Evolutionary conservation across 2,329 filamentous ascomycete genomes (phyloP), one percentile per base, ranked within the genome.

Genomic region (Sporothrix curviconia): DNA sequence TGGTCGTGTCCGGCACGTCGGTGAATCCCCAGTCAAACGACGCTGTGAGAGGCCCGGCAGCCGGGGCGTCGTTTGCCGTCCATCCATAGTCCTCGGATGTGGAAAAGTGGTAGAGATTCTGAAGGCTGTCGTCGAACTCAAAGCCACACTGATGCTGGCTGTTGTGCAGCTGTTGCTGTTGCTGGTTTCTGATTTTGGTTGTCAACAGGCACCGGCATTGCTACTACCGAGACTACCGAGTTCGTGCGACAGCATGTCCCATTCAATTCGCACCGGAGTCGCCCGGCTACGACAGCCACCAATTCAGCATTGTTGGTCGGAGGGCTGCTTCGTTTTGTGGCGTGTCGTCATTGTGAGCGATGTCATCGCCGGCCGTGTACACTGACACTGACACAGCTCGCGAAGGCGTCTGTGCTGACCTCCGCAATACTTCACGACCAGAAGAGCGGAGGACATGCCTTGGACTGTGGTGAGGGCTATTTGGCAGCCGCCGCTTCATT

Each of bases 1-100:
- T 52, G 49, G 40, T 36, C 8, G 36, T 40, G 22, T 52, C 49
- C 2, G 30, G 4, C 11, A 37, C 46, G n/a, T 52, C 49, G 5
- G 49, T 52, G 24, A 52, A 52, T 7, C 49, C 49, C 49, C 49
- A 52, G 34, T 52, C 49, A 28, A 52, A 52, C 24, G 42, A n/a
- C 7, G 14, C 42, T 30, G 42, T n/a, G n/a, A n/a, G n/a, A n/a
- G n/a, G n/a, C n/a, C n/a, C 42, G 5, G 25, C 42, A 14, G 9
- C 12, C 22, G 42, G 36, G 4, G 34, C 30, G 17, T 36, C 46
- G 11, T 22, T 24, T 3, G 46, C 46, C 25, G 46, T 36, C 46
- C 17, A 36, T 4, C 17, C 46, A 30, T 34, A 19, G 17, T 36
- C 28, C 5, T 50, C 46, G 2, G 44, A 49, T 2, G 46, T 36